phyloP scores from a whole-genome alignment of 2,329 filamentous ascomycete genomes.

The Pseudocercospora crystallina region DNA sequence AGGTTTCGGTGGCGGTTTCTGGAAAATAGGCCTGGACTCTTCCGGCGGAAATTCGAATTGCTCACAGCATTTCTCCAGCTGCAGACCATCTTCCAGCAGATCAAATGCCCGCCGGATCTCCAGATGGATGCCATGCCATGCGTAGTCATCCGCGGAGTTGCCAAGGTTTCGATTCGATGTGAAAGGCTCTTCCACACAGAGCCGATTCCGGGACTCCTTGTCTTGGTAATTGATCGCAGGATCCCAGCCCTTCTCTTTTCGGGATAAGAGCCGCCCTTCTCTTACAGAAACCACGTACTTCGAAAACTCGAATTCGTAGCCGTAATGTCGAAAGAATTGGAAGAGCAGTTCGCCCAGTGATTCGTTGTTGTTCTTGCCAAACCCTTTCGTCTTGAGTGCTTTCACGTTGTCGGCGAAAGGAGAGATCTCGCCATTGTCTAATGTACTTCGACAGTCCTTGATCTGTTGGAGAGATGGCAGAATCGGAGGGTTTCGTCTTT shows the following conservation, averaged over 20 bases:
- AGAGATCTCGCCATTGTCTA: conserved; percentile 65
- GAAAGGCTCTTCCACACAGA: conserved; percentile 97
- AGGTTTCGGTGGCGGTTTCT: conserved; percentile 57
- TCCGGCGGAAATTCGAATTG: conserved; percentile 85
- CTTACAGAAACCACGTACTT: conserved; percentile 81
- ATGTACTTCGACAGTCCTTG: conserved; percentile 60
- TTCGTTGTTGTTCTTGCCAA: conserved; percentile 77
- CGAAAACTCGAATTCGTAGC: conserved; percentile 88
- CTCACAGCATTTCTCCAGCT: conserved; percentile 81
- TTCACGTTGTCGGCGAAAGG: conserved; percentile 86
- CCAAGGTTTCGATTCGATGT: conserved; percentile 85
- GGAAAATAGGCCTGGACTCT: conserved; percentile 57
- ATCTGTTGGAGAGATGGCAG: conserved; percentile 81
- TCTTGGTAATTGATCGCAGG: conserved; percentile 47
- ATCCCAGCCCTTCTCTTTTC: conserved; percentile 87
- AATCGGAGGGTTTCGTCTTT: conserved; percentile 79
- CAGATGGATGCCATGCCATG: conserved; percentile 85
- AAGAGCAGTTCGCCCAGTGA: conserved; percentile 85
- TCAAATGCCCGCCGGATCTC: conserved; percentile 89
- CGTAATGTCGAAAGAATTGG: conserved; percentile 92
- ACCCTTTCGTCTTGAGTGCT: conserved; percentile 60
- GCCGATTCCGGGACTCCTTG: conserved; percentile 62
- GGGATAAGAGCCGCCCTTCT: conserved; percentile 73
- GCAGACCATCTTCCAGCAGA: conserved; percentile 68
- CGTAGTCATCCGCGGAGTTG: conserved; percentile 94